Conservation (phyloP, 164 flowering plant species). For the Dillenia suffruticosa region DNA sequence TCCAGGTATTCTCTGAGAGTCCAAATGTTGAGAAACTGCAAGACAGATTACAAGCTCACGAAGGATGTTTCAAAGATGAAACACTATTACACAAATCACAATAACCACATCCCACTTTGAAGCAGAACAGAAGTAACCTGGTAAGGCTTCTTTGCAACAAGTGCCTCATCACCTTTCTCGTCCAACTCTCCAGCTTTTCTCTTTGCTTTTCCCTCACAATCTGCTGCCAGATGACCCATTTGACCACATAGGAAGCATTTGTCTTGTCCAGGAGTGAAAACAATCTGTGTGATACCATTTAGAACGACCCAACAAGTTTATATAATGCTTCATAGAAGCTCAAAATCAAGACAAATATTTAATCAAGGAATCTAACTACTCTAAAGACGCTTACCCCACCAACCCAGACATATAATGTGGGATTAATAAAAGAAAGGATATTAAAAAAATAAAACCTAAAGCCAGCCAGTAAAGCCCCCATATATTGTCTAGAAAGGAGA, state of each 20-base stretch:
- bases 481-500: neutral
- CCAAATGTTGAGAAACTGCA: slow-evolving; percentile 95
- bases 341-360: neutral
- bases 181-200: slow-evolving; percentile 92
- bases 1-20: slow-evolving; percentile 91
- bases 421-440: neutral
- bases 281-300: slow-evolving; percentile 46
- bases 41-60: neutral
- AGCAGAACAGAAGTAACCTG: slow-evolving; percentile 46
- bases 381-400: too few relatives aligned
- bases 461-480: neutral
- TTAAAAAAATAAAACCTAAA: neutral
- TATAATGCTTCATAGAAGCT: neutral
- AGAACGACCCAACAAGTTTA: neutral
- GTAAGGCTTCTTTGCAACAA: slow-evolving; percentile 72
- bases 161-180: slow-evolving; percentile 68
- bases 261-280: slow-evolving; percentile 90
- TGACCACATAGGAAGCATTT: slow-evolving; percentile 97
- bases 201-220: slow-evolving; percentile 93
- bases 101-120: neutral
- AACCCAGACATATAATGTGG: neutral
- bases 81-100: neutral
- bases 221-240: slow-evolving; percentile 93
- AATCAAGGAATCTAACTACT: too few relatives aligned
- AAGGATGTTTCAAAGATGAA: slow-evolving; percentile 1